These are phyloP conservation scores for Ascoidea tarda DNA, from an alignment of 805 yeast species.

Conservation along the genomic window DNA sequence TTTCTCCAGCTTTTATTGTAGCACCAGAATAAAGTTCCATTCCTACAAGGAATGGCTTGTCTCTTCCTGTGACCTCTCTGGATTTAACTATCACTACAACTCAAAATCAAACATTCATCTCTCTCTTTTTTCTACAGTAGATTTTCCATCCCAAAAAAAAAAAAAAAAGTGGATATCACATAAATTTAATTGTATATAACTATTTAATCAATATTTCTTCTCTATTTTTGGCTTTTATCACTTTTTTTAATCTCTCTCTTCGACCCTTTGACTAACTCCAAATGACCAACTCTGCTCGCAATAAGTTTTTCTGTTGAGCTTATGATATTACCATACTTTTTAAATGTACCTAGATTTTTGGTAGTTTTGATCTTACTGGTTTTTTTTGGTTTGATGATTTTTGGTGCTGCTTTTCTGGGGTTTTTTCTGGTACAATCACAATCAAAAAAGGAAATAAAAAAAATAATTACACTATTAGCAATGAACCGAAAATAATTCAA, in stretches of 20 bases:
- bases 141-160: background rate
- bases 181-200: background rate
- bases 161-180: background rate
- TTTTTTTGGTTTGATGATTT: slow-evolving; percentile 26
- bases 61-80: no score
- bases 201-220: slow-evolving; percentile 8
- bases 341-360: slow-evolving; percentile 1
- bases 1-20: no score
- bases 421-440: slow-evolving; percentile 9
- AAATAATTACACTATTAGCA: no score
- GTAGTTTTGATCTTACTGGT: slow-evolving; percentile 12
- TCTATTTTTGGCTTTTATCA: slow-evolving; percentile 26
- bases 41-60: no score
- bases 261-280: slow-evolving; percentile 82
- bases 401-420: slow-evolving; percentile 27
- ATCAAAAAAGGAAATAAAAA: no score
- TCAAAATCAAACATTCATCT: no score
- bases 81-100: no score
- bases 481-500: background rate
- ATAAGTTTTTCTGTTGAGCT: slow-evolving; percentile 68
- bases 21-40: no score
- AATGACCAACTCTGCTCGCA: slow-evolving; percentile 85
- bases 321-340: slow-evolving; percentile 3
- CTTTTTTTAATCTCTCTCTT: slow-evolving; percentile 68
- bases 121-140: no score